A percentile compares a stretch with the other conserved stretches of the same genome.
Evolutionary conservation across 148 eudicot species (phyloP).

Genomic region (Camellia japonica): DNA sequence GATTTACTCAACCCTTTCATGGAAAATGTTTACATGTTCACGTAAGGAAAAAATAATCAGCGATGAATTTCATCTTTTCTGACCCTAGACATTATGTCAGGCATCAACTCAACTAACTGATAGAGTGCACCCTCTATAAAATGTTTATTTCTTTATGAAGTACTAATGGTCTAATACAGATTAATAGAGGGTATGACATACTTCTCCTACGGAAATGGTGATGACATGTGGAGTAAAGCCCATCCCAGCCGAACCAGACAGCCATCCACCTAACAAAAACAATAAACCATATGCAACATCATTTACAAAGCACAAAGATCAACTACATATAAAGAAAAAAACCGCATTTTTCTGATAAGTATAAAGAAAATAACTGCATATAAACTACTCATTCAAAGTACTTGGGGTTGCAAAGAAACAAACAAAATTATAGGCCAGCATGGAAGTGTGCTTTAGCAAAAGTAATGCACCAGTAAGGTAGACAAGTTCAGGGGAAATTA

Average conservation of each 20-base stretch:
- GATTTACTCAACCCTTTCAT: neutral
- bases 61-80: neutral
- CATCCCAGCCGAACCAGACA: conserved; percentile 66
- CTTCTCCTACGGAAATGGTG: conserved; percentile 73
- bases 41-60: too few species aligned
- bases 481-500: neutral
- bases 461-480: too few species aligned
- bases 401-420: neutral
- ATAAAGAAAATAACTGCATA: neutral
- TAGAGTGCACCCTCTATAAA: neutral
- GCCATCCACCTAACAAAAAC: conserved; percentile 52
- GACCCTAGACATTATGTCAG: neutral
- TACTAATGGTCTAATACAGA: neutral
- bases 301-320: neutral
- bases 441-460: too few species aligned
- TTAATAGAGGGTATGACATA: conserved; percentile 25
- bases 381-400: neutral
- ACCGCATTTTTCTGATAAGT: neutral
- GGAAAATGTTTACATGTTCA: neutral
- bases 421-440: too few species aligned
- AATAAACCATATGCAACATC: conserved; percentile 15
- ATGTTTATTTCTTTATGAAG: neutral
- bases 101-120: neutral
- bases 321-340: neutral
- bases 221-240: conserved; percentile 85